Evolutionary conservation across 257 asterid genomes (phyloP).

Genomic region (Petunia axillaris): DNA sequence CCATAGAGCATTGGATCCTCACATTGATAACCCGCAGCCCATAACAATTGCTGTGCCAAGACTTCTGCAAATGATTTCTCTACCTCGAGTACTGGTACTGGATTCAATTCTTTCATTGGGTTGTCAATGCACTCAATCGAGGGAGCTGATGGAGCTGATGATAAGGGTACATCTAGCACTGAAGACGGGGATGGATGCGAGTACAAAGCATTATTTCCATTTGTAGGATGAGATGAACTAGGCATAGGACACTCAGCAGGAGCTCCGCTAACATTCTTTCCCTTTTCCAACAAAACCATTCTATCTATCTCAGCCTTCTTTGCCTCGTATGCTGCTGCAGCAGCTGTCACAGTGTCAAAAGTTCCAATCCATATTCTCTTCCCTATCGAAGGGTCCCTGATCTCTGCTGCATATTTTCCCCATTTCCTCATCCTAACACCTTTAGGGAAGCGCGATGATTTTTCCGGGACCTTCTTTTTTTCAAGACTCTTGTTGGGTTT

Average conservation of each 20-base stretch:
- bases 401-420: conserved; percentile 51
- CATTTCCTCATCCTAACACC: conserved; percentile 48
- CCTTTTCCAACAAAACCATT: conserved; percentile 19
- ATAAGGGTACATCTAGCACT: conserved; percentile 32
- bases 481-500: neutral
- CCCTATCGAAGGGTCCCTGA: conserved; percentile 35
- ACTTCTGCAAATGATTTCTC: neutral
- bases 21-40: neutral
- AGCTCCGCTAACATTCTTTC: conserved; percentile 9
- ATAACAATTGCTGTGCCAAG: neutral
- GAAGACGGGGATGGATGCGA: conserved; percentile 40
- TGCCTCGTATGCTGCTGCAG: conserved; percentile 40
- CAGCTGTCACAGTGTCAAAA: conserved; percentile 38
- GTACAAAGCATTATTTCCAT: conserved; percentile 23
- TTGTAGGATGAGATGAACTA: conserved; percentile 17
- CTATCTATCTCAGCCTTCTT: conserved; percentile 35
- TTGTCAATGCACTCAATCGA: neutral
- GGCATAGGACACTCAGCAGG: conserved; percentile 15
- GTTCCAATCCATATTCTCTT: conserved; percentile 48
- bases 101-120: neutral
- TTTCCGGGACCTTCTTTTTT: conserved; percentile 15
- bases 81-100: neutral
- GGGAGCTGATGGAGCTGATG: conserved; percentile 24
- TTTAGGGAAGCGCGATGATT: conserved; percentile 23
- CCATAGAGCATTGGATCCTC: conserved; percentile 24